Evolutionary conservation across 495 filamentous ascomycete genomes (phyloP).

Genomic region (Penicillium steckii): DNA sequence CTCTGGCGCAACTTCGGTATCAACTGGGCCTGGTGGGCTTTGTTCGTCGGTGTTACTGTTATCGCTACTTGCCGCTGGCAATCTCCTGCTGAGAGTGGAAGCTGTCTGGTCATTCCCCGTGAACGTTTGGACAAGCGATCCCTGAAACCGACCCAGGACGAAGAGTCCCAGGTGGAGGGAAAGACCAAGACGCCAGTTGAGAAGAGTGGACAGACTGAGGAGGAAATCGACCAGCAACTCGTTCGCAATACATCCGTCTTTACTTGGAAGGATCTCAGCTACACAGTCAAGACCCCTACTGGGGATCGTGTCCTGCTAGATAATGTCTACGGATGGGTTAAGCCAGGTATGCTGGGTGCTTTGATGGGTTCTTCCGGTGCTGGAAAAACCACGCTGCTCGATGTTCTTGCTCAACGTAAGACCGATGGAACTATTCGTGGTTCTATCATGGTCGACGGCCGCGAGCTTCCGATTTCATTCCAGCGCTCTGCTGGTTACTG

Average conservation of each 20-base stretch:
- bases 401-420: conserved; percentile 63
- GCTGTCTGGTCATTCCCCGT: conserved; percentile 41
- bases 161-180: conserved; percentile 30
- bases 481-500: conserved; percentile 65
- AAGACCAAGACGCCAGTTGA: conserved; percentile 22
- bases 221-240: conserved; percentile 22
- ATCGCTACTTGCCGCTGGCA: conserved; percentile 38
- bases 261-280: conserved; percentile 60
- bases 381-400: conserved; percentile 62
- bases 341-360: conserved; percentile 77
- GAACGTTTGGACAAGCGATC: conserved; percentile 29
- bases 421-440: conserved; percentile 85
- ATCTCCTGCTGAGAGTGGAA: conserved; percentile 27
- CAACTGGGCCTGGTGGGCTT: conserved; percentile 44
- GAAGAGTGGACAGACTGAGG: conserved; percentile 6
- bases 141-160: conserved; percentile 17
- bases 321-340: conserved; percentile 85
- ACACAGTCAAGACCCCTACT: conserved; percentile 46
- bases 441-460: conserved; percentile 82
- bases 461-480: conserved; percentile 74
- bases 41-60: conserved; percentile 39
- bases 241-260: conserved; percentile 54
- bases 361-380: conserved; percentile 67
- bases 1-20: conserved; percentile 50
- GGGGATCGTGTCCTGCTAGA: conserved; percentile 59